These are phyloP conservation scores for Tieghemostelium lacteum DNA, from an alignment of 78 protist genomes.

Conservation along the genomic window DNA sequence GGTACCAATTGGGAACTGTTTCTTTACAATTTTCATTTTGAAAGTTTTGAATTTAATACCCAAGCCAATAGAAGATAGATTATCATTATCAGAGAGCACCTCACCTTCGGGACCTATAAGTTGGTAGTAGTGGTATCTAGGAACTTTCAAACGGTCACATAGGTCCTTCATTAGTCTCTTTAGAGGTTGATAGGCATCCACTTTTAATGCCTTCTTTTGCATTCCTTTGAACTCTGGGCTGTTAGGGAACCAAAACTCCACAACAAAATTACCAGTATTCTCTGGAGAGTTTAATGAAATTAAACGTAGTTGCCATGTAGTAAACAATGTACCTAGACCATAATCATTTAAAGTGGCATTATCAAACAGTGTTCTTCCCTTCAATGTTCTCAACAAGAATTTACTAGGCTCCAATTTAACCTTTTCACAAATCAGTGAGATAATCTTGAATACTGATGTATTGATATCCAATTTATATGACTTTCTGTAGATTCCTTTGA, in stretches of 20 bases:
- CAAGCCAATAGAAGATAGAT: slow-evolving; percentile 49
- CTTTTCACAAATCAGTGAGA: slow-evolving; percentile 63
- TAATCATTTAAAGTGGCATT: slow-evolving; percentile 13
- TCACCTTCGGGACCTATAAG: slow-evolving; percentile 66
- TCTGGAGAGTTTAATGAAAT: slow-evolving; percentile 53
- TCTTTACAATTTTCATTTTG: slow-evolving; percentile 47
- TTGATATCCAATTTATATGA: slow-evolving; percentile 56
- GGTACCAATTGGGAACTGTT: slow-evolving; percentile 38
- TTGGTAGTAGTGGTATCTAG: slow-evolving; percentile 62
- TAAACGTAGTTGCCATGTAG: slow-evolving; percentile 66
- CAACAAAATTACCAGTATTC: slow-evolving; percentile 60
- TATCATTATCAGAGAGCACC: slow-evolving; percentile 43
- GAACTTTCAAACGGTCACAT: slow-evolving; percentile 49
- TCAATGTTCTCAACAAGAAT: slow-evolving; percentile 43
- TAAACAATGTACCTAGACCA: slow-evolving; percentile 56
- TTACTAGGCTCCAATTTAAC: slow-evolving; percentile 23
- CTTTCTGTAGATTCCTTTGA: slow-evolving; percentile 69
- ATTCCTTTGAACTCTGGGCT: slow-evolving; percentile 66
- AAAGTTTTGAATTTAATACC: slow-evolving; percentile 68
- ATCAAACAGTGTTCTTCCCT: slow-evolving; percentile 60
- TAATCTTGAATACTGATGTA: slow-evolving; percentile 51
- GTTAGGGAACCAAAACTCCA: slow-evolving; percentile 54
- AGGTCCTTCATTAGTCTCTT: slow-evolving; percentile 72
- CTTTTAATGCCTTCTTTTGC: slow-evolving; percentile 74
- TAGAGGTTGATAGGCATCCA: slow-evolving; percentile 72